phyloP scores from a whole-genome alignment of 305 asterid genomes.

The Caryopteris hybrid region DNA sequence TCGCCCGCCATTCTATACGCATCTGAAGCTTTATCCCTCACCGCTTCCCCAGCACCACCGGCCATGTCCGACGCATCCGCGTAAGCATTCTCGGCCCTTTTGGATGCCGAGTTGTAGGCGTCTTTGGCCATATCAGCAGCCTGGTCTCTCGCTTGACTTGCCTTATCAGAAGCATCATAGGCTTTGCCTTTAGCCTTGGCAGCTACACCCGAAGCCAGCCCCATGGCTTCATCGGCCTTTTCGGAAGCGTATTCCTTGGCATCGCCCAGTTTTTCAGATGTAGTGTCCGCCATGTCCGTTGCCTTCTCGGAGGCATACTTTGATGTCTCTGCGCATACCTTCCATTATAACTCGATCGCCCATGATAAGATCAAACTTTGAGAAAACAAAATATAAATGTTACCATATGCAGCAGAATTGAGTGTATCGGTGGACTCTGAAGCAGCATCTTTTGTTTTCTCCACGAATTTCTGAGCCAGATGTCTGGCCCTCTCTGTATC shows the following conservation, averaged over 20 bases:
- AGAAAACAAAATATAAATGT: no score
- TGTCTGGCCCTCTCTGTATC: constrained; percentile 23
- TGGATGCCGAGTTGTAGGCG: constrained; percentile 13
- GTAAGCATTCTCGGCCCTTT: no score
- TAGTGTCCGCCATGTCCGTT: background rate
- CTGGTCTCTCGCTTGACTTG: no score
- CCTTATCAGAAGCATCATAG: no score
- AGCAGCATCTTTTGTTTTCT: constrained; percentile 32
- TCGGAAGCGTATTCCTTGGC: constrained; percentile 29
- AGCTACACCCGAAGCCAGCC: constrained; percentile 26
- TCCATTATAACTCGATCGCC: no score
- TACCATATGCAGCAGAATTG: constrained; percentile 41
- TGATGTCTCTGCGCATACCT: constrained; percentile 46
- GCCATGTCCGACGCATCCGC: no score
- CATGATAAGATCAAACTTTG: background rate
- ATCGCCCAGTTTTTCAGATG: constrained; percentile 6
- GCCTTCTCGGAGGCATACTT: constrained; percentile 46
- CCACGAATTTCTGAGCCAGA: background rate
- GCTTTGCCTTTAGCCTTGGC: no score
- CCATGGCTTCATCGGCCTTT: constrained; percentile 25
- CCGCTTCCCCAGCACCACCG: constrained; percentile 2
- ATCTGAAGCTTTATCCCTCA: constrained; percentile 25
- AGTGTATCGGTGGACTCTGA: constrained; percentile 35
- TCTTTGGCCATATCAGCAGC: constrained; percentile 8
- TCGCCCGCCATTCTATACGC: background rate